Evolutionary conservation across 306 rosid species (phyloP).

Genomic region (Vigna reflexopilosa): DNA sequence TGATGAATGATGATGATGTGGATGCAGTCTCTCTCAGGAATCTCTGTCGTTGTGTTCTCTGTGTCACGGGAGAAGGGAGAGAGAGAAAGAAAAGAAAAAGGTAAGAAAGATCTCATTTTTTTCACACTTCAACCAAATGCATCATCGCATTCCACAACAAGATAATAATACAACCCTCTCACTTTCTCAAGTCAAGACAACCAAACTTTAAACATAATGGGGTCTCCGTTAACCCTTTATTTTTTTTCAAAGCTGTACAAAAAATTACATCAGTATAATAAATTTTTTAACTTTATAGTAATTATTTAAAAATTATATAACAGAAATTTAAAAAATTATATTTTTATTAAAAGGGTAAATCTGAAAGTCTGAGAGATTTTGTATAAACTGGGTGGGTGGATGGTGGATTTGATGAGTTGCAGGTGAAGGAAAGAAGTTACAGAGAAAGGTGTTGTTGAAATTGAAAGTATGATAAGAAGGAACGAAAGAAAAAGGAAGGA

Average conservation of each 20-base stretch:
- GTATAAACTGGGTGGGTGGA: conserved; percentile 34
- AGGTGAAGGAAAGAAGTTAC: background rate
- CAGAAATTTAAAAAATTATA: no score
- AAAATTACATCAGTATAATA: no score
- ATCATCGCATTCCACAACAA: background rate
- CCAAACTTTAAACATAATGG: background rate
- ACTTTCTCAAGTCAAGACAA: background rate
- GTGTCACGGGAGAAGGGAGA: background rate
- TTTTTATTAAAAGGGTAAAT: no score
- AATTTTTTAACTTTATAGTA: background rate
- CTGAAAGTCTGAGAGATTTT: background rate
- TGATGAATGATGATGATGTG: conserved; percentile 32
- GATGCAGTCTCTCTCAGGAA: conserved; percentile 49
- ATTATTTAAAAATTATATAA: background rate
- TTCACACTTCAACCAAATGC: background rate
- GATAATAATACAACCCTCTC: background rate
- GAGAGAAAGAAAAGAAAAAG: no score
- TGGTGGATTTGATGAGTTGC: background rate
- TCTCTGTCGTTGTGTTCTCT: conserved; percentile 57
- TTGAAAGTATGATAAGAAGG: background rate
- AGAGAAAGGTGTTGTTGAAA: background rate
- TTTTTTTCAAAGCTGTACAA: no score
- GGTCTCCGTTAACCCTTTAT: background rate
- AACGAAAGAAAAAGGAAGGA: no score
- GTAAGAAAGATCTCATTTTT: background rate